Evolutionary conservation across 2,329 filamentous ascomycete genomes (phyloP).

Genomic region (Dothistroma pini): DNA sequence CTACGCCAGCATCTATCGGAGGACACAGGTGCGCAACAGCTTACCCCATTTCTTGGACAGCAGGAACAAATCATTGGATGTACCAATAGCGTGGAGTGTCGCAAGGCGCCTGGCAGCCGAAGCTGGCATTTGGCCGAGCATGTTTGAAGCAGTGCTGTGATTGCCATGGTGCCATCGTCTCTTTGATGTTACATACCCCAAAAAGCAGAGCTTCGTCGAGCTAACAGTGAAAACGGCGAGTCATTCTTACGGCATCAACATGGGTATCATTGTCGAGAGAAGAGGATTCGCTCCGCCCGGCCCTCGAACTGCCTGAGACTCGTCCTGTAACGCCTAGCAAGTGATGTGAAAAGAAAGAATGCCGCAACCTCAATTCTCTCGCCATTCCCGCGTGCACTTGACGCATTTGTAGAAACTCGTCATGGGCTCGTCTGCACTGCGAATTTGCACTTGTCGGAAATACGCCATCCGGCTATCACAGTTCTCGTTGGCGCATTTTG

Average conservation of each 20-base stretch:
- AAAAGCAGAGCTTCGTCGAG: background rate
- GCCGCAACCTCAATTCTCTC: conserved; percentile 35
- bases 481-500: conserved; percentile 75
- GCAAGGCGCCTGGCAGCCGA: background rate
- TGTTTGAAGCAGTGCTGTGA: background rate
- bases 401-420: conserved; percentile 81
- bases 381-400: conserved; percentile 44
- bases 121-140: background rate
- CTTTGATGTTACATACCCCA: conserved; percentile 8
- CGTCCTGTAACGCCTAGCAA: background rate
- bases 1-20: conserved; percentile 5
- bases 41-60: background rate
- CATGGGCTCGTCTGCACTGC: conserved; percentile 97
- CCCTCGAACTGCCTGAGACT: background rate
- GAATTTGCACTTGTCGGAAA: conserved; percentile 96
- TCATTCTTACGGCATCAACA: background rate
- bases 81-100: background rate
- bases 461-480: conserved; percentile 84
- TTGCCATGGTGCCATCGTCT: background rate
- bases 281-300: background rate
- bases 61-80: background rate
- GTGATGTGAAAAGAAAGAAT: background rate
- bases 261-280: conserved; percentile 3
- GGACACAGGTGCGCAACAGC: background rate
- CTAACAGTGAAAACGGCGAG: background rate